phyloP scores from a whole-genome alignment of 2,329 filamentous ascomycete species.

The Colletotrichum higginsianum region DNA sequence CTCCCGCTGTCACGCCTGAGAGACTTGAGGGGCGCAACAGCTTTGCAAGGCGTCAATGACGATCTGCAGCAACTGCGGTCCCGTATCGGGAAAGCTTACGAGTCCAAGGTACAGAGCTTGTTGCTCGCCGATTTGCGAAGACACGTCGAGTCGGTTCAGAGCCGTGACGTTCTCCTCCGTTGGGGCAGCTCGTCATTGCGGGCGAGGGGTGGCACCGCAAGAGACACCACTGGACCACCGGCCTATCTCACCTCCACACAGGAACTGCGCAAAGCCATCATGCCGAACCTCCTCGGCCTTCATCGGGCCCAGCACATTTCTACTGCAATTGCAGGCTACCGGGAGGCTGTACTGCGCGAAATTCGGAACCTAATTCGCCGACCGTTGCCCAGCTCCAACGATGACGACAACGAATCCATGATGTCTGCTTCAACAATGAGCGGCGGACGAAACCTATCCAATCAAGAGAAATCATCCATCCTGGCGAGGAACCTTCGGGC shows the following conservation, averaged over 20 bases:
- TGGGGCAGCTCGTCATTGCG: slow-evolving; percentile 87
- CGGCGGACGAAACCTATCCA: slow-evolving; percentile 77
- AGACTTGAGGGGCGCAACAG: slow-evolving; percentile 83
- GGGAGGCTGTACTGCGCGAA: slow-evolving; percentile 87
- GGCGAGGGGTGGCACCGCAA: slow-evolving; percentile 75
- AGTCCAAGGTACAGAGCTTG: slow-evolving; percentile 82
- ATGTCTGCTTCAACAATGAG: slow-evolving; percentile 85
- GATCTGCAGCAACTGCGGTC: slow-evolving; percentile 83
- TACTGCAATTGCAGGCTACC: slow-evolving; percentile 85
- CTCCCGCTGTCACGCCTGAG: slow-evolving; percentile 61
- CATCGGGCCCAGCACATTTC: slow-evolving; percentile 85
- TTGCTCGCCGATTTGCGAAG: slow-evolving; percentile 84
- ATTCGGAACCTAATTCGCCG: slow-evolving; percentile 87
- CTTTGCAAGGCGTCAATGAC: slow-evolving; percentile 83
- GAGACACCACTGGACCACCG: slow-evolving; percentile 79
- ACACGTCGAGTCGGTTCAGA: slow-evolving; percentile 83
- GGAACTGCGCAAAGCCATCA: slow-evolving; percentile 78
- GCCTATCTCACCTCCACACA: slow-evolving; percentile 83
- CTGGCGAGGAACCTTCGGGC: slow-evolving; percentile 90
- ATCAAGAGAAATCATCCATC: slow-evolving; percentile 91
- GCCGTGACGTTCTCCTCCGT: slow-evolving; percentile 81
- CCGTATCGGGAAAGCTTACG: slow-evolving; percentile 89
- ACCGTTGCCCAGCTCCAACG: slow-evolving; percentile 90
- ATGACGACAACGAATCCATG: slow-evolving; percentile 93
- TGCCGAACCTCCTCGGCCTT: slow-evolving; percentile 82